These are phyloP conservation scores for Pichia sp. DNA, from an alignment of 1,139 yeast species.

Conservation along the genomic window DNA sequence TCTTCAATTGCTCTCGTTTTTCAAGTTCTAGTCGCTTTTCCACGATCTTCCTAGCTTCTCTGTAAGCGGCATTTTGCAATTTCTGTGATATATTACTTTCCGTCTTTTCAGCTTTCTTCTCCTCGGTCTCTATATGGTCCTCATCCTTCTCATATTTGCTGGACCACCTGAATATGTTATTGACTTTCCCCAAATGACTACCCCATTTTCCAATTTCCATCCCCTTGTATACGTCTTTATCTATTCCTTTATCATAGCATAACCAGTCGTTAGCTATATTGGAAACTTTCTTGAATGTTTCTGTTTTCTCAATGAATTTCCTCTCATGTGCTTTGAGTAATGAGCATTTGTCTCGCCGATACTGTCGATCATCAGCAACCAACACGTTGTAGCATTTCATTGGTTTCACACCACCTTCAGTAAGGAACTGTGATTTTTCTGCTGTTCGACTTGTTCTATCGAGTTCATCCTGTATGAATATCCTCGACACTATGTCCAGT, in stretches of 20 bases:
- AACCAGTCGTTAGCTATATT: constrained; percentile 20
- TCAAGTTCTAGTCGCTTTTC: constrained; percentile 10
- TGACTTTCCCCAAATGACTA: neutral
- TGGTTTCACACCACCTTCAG: constrained; percentile 6
- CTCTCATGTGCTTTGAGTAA: constrained; percentile 15
- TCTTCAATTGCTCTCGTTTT: constrained; percentile 3
- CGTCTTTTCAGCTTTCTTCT: neutral
- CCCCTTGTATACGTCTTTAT: neutral
- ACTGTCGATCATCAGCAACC: constrained; percentile 14
- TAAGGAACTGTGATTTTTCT: constrained; percentile 2
- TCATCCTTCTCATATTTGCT: constrained; percentile 5
- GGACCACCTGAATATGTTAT: constrained; percentile 14
- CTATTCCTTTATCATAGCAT: constrained; percentile 17
- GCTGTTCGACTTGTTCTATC: constrained; percentile 8
- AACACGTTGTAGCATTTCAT: constrained; percentile 13
- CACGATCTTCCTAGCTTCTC: constrained; percentile 9
- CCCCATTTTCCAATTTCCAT: neutral
- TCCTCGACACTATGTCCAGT: neutral
- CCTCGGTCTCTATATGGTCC: neutral
- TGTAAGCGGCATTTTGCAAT: constrained; percentile 9
- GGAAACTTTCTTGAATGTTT: constrained; percentile 6
- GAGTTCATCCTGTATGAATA: neutral
- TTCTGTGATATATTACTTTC: neutral
- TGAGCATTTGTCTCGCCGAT: neutral
- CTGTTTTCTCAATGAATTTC: constrained; percentile 13